A percentile compares a stretch with the other conserved stretches of the same genome.
phyloP scores from a whole-genome alignment of 2,329 filamentous ascomycete species.

The Huntiella abstrusa region DNA sequence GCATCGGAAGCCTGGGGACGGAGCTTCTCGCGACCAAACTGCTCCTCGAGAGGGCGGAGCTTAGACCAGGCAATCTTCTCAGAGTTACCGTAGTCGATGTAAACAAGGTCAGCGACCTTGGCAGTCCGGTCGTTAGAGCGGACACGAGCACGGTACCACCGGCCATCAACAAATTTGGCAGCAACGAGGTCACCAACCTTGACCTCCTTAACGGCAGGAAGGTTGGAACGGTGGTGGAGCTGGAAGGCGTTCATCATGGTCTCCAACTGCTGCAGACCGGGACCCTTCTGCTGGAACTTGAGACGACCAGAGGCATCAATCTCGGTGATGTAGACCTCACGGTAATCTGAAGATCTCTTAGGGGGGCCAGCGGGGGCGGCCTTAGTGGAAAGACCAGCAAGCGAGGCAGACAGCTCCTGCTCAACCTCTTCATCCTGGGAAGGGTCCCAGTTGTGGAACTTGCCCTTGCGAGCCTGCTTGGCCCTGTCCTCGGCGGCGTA shows the following conservation, averaged over 20 bases:
- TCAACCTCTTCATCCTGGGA: slow-evolving; percentile 55
- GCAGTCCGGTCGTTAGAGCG: slow-evolving; percentile 81
- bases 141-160: slow-evolving; percentile 89
- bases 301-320: slow-evolving; percentile 65
- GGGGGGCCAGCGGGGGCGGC: slow-evolving; percentile 27
- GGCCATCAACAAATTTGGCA: slow-evolving; percentile 75
- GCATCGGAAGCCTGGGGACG: slow-evolving; percentile 78
- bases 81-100: slow-evolving; percentile 91
- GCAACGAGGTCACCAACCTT: slow-evolving; percentile 86
- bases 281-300: slow-evolving; percentile 81
- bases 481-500: slow-evolving; percentile 74
- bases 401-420: slow-evolving; percentile 30
- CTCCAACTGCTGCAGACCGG: slow-evolving; percentile 68
- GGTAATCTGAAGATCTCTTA: slow-evolving; percentile 65
- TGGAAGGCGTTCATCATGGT: slow-evolving; percentile 82
- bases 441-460: slow-evolving; percentile 93
- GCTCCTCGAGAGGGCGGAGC: slow-evolving; percentile 59
- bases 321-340: slow-evolving; percentile 81
- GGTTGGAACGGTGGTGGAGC: slow-evolving; percentile 80
- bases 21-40: slow-evolving; percentile 67
- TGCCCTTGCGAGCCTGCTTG: slow-evolving; percentile 69
- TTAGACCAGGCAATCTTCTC: slow-evolving; percentile 73
- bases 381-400: slow-evolving; percentile 17
- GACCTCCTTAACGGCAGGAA: slow-evolving; percentile 54
- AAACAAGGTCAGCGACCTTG: slow-evolving; percentile 77